phyloP scores from a whole-genome alignment of 2,329 filamentous ascomycete genomes.

The Diaporthe vaccinii region DNA sequence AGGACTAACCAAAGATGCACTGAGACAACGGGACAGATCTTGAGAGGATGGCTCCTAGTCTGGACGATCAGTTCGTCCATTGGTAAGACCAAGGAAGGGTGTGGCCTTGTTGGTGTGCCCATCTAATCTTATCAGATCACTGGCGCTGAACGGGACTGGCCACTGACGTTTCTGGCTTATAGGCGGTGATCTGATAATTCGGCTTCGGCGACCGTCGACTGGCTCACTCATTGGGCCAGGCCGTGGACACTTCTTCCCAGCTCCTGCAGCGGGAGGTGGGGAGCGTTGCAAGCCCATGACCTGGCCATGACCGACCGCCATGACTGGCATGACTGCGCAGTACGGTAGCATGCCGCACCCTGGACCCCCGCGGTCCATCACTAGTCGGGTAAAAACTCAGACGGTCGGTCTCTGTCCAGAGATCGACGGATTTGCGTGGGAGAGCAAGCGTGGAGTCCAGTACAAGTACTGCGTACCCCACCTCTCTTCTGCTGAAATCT shows the following conservation, averaged over 20 bases:
- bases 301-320: not conserved
- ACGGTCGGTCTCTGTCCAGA: slow-evolving; percentile 4
- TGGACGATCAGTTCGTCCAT: not conserved
- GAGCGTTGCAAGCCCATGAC: slow-evolving; percentile 22
- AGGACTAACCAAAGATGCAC: not conserved
- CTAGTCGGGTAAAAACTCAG: slow-evolving; percentile 17
- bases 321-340: not conserved
- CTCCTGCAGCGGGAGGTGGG: slow-evolving; percentile 23
- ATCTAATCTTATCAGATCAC: slow-evolving; percentile 40
- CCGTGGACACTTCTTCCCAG: not conserved
- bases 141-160: not conserved
- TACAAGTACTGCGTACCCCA: slow-evolving; percentile 17
- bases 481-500: not conserved
- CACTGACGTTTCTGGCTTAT: not conserved
- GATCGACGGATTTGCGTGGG: not conserved
- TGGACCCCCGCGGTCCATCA: slow-evolving; percentile 3
- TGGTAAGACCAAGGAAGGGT: not conserved
- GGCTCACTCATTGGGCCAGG: slow-evolving; percentile 16
- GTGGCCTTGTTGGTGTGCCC: not conserved
- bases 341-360: not conserved
- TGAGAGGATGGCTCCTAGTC: not conserved
- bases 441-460: not conserved
- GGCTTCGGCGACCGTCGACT: not conserved
- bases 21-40: not conserved
- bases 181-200: not conserved